Evolutionary conservation across 345 rosid species (phyloP), one percentile per base, ranked within the genome.

Genomic region (Mallotus nudiflorus): DNA sequence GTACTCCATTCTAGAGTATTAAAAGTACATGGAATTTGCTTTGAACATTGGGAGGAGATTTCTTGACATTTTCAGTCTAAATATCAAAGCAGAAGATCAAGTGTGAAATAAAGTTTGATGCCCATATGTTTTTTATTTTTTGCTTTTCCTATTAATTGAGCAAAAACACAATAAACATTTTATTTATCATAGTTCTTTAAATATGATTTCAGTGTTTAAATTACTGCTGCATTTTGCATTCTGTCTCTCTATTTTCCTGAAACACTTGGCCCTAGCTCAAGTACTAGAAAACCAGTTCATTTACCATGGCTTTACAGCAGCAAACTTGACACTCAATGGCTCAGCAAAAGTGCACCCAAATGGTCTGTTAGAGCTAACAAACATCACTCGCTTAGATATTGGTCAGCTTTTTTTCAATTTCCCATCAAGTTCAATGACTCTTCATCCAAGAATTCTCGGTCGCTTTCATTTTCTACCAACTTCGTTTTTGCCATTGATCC

Each of bases 281-380:
- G 77, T 39, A 4, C 42, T 35, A 37, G 57, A 53, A 59, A 57
- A 52, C 16, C 70, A 74, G 9, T 84, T 86, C 75, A 77, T 80
- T 16, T 81, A 70, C 82, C 67, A 85, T 61, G 85, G 85, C 72
- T 88, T 85, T 65, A 37, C 9, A 0, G 74, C 9, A 44, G 60
- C 81, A 7, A 77, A 78, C 42, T 71, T 88, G 19, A 61, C 16
- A 9, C 79, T 73, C 52, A 76, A 73, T 39, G 86, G 84, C 1
- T 65, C 53, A 5, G 83, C 90, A 12, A 62, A 60, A 1, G 45
- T 83, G 70, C 78, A 67, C 8, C 64, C 78, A 0, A 78, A 57
- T 62, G 90, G 90, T 16, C 81, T 83, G 9, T 75, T 84, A 76
- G 82, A 88, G 82, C 77, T 88, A 13, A 86, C 93, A 0, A 83